A percentile compares a stretch with the other conserved stretches of the same genome.
Conservation (phyloP, 2,329 filamentous ascomycete species). For the Nemania abortiva region DNA sequence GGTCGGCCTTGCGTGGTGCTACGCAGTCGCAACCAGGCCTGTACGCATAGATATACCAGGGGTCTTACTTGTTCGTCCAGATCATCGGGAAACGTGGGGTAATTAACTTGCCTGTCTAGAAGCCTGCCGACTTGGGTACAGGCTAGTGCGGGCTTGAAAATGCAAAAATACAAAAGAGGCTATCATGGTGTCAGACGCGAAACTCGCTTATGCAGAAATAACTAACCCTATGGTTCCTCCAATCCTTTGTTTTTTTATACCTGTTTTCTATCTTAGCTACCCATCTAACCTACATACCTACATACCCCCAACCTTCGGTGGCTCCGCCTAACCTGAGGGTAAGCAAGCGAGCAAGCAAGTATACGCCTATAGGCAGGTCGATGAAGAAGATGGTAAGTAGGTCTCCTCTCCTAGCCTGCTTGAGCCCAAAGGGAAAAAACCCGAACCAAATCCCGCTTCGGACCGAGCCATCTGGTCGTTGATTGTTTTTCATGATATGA, state of each 20-base stretch:
- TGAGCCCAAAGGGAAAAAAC: background rate
- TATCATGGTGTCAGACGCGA: background rate
- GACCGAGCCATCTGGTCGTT: background rate
- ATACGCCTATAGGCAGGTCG: background rate
- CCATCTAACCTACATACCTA: background rate
- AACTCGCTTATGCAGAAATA: conserved; percentile 14
- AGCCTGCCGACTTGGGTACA: background rate
- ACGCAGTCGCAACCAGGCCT: background rate
- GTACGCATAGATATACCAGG: background rate
- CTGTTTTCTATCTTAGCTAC: background rate
- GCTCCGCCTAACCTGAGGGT: background rate
- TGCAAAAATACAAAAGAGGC: background rate
- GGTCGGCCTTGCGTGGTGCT: background rate
- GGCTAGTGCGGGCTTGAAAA: background rate
- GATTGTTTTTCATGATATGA: background rate
- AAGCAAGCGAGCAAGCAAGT: background rate
- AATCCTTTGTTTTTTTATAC: background rate
- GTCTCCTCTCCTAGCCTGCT: background rate
- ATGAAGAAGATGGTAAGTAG: background rate
- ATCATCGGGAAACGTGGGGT: conserved; percentile 32
- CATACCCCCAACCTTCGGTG: background rate
- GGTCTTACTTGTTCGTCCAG: background rate
- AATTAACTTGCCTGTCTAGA: background rate
- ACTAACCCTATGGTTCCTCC: background rate
- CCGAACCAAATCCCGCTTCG: conserved; percentile 7